Percentiles rank a stretch among this genome's conserved stretches.
Conservation (phyloP, 495 filamentous ascomycete species). For the Stereocaulon alpinum region DNA sequence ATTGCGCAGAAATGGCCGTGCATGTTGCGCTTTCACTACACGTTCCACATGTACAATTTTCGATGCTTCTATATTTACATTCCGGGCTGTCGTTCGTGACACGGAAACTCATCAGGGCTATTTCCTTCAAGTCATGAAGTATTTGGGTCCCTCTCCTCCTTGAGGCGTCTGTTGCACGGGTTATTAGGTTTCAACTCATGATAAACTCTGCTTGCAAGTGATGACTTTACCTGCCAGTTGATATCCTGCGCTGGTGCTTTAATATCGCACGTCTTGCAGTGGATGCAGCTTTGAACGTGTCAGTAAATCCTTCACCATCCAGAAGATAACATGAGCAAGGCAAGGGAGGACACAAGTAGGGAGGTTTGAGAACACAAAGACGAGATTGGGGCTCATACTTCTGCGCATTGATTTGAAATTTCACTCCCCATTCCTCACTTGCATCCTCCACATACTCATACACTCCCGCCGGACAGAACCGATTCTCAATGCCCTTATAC, state of each 20-base stretch:
- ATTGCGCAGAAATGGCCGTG: too few species aligned
- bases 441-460: constrained; percentile 97
- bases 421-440: constrained; percentile 67
- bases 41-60: too few species aligned
- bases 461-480: constrained; percentile 98
- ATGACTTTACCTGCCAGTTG: constrained; percentile 55
- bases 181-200: background rate
- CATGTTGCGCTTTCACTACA: too few species aligned
- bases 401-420: constrained; percentile 96
- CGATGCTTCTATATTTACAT: background rate
- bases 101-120: background rate
- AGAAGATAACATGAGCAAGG: background rate
- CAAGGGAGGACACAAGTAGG: background rate
- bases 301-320: background rate
- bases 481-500: constrained; percentile 88
- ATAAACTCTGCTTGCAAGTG: background rate
- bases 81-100: background rate
- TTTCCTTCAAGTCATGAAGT: constrained; percentile 65
- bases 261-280: constrained; percentile 99
- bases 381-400: constrained; percentile 55
- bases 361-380: background rate
- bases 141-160: constrained; percentile 94
- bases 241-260: constrained; percentile 95
- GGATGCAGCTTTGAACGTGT: constrained; percentile 67
- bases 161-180: constrained; percentile 53